Base-by-base conservation (phyloP, 2,329 filamentous ascomycete genomes). In the Phymatotrichopsis omnivora region DNA sequence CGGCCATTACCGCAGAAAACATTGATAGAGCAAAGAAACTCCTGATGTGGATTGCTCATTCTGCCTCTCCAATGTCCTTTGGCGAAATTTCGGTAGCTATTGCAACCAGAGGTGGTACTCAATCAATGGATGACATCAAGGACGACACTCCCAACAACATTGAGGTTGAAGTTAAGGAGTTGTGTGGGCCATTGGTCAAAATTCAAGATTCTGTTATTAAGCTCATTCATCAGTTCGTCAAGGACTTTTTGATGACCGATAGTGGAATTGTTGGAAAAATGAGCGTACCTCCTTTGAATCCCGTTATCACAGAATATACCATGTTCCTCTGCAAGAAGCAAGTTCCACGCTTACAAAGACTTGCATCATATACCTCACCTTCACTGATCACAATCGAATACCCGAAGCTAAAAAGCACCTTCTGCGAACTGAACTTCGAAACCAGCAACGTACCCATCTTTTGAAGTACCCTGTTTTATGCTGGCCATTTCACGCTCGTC, bases 21-120 rank as follows among this genome's bases (percentile, higher is more conserved):
- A 14, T 2, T 4, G 19, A 37, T n/a, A 23, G 42, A 31, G 28
- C 42, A 17, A 33, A 45, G 16, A 10, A 27, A 23, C 31, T 45
- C 6, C 14, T 45, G 4, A 45, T 45, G 35, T 45, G 42, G 42
- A 45, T 45, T 25, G 20, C 10, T 16, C 34, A 45, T 12, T 33
- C 42, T 12, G 42, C 42, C n/a, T 17, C 28, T 2, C 42, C 35
- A 5, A 12, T 40, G 14, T 33, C 29, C 5, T 27, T 45, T 2
- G 25, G 16, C 19, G 42, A 38, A 17, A 33, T 38, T 7, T 19
- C 34, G 5, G n/a, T 38, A 24, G 34, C 42, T 7, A 45, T 34
- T 25, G 32, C 42, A 11, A 24, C 34, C 12, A 19, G 12, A n/a
- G 17, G n/a, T 22, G 16, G 12, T 3, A 12, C 38, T 24, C 38